A percentile compares a stretch with the other conserved stretches of the same genome.
These are phyloP conservation scores for Microsporum canis DNA, from an alignment of 2,329 filamentous ascomycete species.

Conservation along the genomic window DNA sequence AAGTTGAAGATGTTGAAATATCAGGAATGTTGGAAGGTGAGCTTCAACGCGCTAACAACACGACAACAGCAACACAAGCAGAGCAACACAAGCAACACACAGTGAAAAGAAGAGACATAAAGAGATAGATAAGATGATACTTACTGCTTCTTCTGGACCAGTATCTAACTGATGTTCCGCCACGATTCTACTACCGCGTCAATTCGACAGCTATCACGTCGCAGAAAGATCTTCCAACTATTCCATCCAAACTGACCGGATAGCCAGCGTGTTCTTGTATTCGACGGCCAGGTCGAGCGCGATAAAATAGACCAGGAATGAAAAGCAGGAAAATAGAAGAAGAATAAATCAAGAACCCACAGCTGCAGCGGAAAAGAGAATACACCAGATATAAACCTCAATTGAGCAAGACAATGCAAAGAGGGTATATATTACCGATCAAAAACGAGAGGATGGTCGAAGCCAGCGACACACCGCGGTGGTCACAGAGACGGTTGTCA, in stretches of 20 bases:
- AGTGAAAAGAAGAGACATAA: background rate
- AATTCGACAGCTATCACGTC: slow-evolving; percentile 1
- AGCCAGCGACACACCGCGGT: slow-evolving; percentile 9
- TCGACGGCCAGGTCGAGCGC: slow-evolving; percentile 9
- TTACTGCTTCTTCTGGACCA: background rate
- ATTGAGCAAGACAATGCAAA: background rate
- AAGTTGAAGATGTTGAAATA: background rate
- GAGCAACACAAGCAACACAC: background rate
- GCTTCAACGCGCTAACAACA: background rate
- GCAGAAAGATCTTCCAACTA: background rate
- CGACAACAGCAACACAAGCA: background rate
- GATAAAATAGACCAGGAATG: background rate
- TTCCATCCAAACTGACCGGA: slow-evolving; percentile 1
- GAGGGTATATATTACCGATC: background rate
- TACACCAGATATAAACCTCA: background rate
- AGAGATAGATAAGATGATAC: background rate
- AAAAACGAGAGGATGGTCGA: slow-evolving; percentile 9
- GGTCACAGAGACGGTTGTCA: background rate
- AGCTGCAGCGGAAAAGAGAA: background rate
- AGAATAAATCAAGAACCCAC: background rate
- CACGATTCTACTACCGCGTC: background rate
- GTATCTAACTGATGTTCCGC: background rate
- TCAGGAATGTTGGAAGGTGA: background rate
- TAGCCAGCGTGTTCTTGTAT: background rate
- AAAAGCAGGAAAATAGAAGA: background rate